Conservation (phyloP, 108 stramenopile genomes). For the Schizochytrium sp. region DNA sequence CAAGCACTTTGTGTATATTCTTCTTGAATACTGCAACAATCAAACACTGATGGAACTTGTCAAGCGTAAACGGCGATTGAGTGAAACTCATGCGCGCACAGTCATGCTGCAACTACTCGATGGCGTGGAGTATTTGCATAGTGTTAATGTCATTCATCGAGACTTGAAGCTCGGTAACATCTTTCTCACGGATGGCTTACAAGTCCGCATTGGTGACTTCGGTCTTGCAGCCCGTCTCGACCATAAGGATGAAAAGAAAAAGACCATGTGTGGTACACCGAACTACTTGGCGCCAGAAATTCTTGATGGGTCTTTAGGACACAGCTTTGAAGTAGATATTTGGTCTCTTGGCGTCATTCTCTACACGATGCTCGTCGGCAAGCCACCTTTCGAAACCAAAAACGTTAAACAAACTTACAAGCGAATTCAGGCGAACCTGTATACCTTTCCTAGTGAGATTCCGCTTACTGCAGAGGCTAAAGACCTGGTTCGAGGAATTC, state of each 20-base stretch:
- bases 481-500: conserved; percentile 86
- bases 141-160: conserved; percentile 91
- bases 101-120: conserved; percentile 87
- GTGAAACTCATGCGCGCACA: conserved; percentile 86
- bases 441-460: conserved; percentile 85
- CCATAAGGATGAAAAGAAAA: conserved; percentile 85
- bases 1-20: conserved; percentile 92
- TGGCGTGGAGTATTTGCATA: conserved; percentile 90
- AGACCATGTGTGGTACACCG: conserved; percentile 98
- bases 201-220: conserved; percentile 86
- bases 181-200: conserved; percentile 83
- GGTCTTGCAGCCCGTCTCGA: conserved; percentile 91
- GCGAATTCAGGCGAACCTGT: conserved; percentile 92
- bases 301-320: conserved; percentile 78
- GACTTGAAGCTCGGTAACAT: conserved; percentile 99
- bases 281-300: conserved; percentile 99
- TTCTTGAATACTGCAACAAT: conserved; percentile 96
- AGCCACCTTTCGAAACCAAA: conserved; percentile 95
- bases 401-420: conserved; percentile 98
- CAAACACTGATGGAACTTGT: conserved; percentile 71
- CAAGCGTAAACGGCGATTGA: conserved; percentile 69
- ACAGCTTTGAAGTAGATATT: conserved; percentile 85
- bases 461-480: conserved; percentile 84
- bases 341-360: conserved; percentile 98
- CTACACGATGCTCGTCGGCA: conserved; percentile 94